Evolutionary conservation across 2,329 filamentous ascomycete species (phyloP).

Genomic region (Epichloe hybrida): DNA sequence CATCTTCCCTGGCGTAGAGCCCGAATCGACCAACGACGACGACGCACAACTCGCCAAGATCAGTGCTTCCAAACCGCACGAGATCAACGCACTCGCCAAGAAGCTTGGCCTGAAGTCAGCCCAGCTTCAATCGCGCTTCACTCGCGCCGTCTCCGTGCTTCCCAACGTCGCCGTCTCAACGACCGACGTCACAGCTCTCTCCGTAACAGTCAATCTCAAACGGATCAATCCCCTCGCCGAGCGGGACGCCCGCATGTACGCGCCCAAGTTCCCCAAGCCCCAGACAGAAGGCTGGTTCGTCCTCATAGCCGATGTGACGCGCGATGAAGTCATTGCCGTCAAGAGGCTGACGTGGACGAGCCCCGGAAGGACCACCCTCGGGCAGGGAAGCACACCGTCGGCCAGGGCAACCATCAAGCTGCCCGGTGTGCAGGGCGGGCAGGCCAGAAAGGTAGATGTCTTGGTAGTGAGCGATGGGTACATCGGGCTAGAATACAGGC

Average conservation of each 20-base stretch:
- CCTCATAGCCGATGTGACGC: constrained; percentile 51
- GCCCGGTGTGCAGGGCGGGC: constrained; percentile 31
- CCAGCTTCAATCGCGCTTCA: constrained; percentile 33
- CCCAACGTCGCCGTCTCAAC: constrained; percentile 56
- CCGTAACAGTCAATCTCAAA: constrained; percentile 48
- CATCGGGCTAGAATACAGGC: constrained; percentile 51
- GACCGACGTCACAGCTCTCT: constrained; percentile 44
- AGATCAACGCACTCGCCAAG: constrained; percentile 31
- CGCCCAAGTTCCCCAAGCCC: constrained; percentile 82
- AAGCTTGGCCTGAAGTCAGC: constrained; percentile 35
- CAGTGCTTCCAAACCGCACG: constrained; percentile 20
- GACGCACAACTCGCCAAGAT: constrained; percentile 30
- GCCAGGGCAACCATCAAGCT: constrained; percentile 48
- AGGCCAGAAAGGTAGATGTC: constrained; percentile 55
- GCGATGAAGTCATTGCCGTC: constrained; percentile 69
- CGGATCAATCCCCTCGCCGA: constrained; percentile 53
- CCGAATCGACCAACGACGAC: constrained; percentile 27
- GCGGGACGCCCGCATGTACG: constrained; percentile 63
- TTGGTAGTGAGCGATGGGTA: constrained; percentile 79
- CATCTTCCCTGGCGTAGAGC: constrained; percentile 62
- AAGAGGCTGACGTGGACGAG: constrained; percentile 68
- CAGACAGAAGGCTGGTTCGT: constrained; percentile 93
- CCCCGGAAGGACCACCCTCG: constrained; percentile 16
- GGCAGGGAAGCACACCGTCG: constrained; percentile 32
- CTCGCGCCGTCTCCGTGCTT: constrained; percentile 49